A percentile compares a stretch with the other conserved stretches of the same genome.
Evolutionary conservation across 208 protist genomes (phyloP).

Genomic region (Trypanosoma boissoni): DNA sequence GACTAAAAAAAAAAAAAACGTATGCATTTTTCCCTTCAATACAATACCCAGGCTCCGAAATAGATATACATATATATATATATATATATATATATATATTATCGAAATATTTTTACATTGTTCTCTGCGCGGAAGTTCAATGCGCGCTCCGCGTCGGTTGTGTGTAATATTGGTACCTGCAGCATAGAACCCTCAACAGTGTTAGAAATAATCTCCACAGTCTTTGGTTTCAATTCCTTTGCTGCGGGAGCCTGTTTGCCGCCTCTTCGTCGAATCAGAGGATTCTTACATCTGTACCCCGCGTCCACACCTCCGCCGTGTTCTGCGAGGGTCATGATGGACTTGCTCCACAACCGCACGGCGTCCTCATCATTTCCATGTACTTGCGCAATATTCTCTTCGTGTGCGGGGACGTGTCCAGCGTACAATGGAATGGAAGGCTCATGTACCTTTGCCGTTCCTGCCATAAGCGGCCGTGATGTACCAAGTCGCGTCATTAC

Average conservation of each 20-base stretch:
- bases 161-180: slow-evolving; percentile 41
- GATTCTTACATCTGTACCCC: slow-evolving; percentile 32
- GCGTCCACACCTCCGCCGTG: slow-evolving; percentile 80
- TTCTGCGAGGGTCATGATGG: slow-evolving; percentile 83
- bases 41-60: slow-evolving; percentile 1
- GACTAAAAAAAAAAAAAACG: background rate
- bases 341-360: slow-evolving; percentile 74
- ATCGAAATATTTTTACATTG: slow-evolving; percentile 40
- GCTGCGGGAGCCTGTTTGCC: slow-evolving; percentile 42
- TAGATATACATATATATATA: background rate
- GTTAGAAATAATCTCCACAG: slow-evolving; percentile 31
- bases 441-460: slow-evolving; percentile 59
- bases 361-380: slow-evolving; percentile 51
- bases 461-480: slow-evolving; percentile 61
- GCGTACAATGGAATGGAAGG: slow-evolving; percentile 48
- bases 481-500: slow-evolving; percentile 70
- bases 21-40: too few relatives aligned
- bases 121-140: slow-evolving; percentile 68
- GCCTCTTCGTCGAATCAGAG: slow-evolving; percentile 34
- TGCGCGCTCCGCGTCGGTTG: slow-evolving; percentile 35
- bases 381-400: slow-evolving; percentile 41
- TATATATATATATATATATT: background rate
- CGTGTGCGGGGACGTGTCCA: slow-evolving; percentile 52
- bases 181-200: slow-evolving; percentile 72
- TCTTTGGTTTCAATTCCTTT: slow-evolving; percentile 58